phyloP scores from a whole-genome alignment of 2,329 filamentous ascomycete genomes.

The Xylariaceae sp. region DNA sequence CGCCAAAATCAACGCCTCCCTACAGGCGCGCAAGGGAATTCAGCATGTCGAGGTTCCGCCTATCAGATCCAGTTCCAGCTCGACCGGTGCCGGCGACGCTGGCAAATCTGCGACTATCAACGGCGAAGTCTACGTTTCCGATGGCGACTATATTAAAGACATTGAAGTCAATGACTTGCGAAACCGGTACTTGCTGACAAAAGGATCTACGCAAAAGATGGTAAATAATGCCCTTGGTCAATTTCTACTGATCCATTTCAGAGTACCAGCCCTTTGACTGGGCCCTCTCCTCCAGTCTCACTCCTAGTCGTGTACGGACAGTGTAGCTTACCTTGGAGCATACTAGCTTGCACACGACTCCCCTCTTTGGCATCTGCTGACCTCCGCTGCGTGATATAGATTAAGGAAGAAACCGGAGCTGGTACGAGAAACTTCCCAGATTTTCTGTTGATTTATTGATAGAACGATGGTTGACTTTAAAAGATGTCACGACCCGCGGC shows the following conservation, averaged over 20 bases:
- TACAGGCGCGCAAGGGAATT: constrained; percentile 81
- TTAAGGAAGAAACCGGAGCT: constrained; percentile 99
- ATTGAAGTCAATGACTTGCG: constrained; percentile 98
- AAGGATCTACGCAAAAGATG: constrained; percentile 97
- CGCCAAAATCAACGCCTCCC: constrained; percentile 76
- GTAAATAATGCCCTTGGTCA: constrained; percentile 77
- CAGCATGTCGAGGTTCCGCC: constrained; percentile 88
- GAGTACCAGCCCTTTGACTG: constrained; percentile 37
- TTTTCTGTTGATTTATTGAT: constrained; percentile 40
- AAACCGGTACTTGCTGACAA: constrained; percentile 94
- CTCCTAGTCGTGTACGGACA: constrained; percentile 48
- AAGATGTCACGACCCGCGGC: constrained; percentile 98
- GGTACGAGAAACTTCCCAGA: constrained; percentile 71
- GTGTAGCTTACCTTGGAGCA: constrained; percentile 65
- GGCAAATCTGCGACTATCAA: constrained; percentile 55
- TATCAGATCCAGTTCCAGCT: constrained; percentile 55
- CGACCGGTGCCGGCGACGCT: constrained; percentile 35
- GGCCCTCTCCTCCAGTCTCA: constrained; percentile 32
- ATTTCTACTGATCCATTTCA: constrained; percentile 58
- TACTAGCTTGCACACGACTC: constrained; percentile 56
- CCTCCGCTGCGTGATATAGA: constrained; percentile 87
- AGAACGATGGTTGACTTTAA: constrained; percentile 54
- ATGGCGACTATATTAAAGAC: constrained; percentile 97
- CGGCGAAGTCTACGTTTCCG: constrained; percentile 86
- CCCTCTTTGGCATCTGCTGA: constrained; percentile 90